These are phyloP conservation scores for Astrothelium macrocarpum DNA, from an alignment of 495 filamentous ascomycete species.

Conservation along the genomic window DNA sequence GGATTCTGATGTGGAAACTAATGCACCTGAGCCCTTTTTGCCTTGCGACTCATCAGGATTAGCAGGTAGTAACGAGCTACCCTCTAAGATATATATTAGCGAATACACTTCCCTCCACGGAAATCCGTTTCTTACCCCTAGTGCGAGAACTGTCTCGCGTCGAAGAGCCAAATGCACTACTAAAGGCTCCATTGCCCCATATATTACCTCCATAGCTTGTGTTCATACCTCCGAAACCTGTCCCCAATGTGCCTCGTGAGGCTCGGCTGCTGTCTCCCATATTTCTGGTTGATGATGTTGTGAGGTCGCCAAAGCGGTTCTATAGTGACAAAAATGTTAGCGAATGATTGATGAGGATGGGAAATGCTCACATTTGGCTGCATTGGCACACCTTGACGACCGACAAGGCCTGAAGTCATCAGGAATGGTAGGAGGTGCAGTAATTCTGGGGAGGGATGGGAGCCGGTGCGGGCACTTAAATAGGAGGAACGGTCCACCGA, in stretches of 20 bases:
- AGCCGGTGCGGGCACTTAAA: background rate
- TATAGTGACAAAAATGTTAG: background rate
- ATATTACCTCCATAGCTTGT: slow-evolving; percentile 5
- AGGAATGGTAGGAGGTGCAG: background rate
- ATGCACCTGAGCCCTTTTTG: background rate
- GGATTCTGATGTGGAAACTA: background rate
- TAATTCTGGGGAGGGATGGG: background rate
- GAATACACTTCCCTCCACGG: background rate
- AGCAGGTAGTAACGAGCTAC: background rate
- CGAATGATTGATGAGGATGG: background rate
- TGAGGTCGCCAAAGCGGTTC: background rate
- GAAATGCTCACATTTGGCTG: background rate
- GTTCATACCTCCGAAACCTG: background rate
- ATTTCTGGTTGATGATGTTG: background rate
- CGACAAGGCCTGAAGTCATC: background rate
- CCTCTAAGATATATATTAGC: background rate
- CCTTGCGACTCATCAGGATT: background rate
- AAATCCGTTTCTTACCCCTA: background rate
- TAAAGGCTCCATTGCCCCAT: background rate
- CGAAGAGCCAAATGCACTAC: background rate
- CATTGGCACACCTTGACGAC: background rate
- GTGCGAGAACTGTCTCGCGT: background rate
- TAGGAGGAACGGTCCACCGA: background rate
- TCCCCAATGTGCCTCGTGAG: background rate
- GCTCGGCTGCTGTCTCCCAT: background rate